A percentile compares a stretch with the other conserved stretches of the same genome.
phyloP scores from a whole-genome alignment of 108 stramenopile genomes.

The Nitzschia palea region DNA sequence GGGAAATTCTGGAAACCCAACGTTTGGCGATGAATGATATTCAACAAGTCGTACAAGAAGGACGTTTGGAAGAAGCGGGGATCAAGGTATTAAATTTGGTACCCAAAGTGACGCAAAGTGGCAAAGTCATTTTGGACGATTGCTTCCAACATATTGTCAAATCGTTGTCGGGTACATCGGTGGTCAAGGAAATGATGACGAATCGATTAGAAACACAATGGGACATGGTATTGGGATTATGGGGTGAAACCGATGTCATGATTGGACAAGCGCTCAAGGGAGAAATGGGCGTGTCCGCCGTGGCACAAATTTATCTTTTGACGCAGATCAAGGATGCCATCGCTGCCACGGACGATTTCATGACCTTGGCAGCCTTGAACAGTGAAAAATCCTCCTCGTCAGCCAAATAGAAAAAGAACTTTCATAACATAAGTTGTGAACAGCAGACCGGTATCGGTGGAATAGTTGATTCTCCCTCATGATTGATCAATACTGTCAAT shows the following conservation, averaged over 20 bases:
- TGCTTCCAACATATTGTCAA: no score
- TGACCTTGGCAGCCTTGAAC: constrained; percentile 22
- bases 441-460: no score
- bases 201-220: constrained; percentile 48
- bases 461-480: no score
- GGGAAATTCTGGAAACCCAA: constrained; percentile 44
- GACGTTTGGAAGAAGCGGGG: constrained; percentile 59
- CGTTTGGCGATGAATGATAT: constrained; percentile 37
- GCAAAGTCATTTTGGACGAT: not conserved
- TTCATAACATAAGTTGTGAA: no score
- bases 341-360: constrained; percentile 54
- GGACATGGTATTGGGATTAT: constrained; percentile 43
- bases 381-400: no score
- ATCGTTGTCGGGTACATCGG: constrained; percentile 9
- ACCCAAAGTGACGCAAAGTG: constrained; percentile 45
- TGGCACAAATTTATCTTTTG: constrained; percentile 75
- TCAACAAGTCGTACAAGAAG: constrained; percentile 45
- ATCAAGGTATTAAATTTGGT: constrained; percentile 59
- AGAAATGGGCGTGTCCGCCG: constrained; percentile 58
- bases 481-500: no score
- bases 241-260: constrained; percentile 58
- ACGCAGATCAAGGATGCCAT: constrained; percentile 38
- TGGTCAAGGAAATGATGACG: constrained; percentile 47
- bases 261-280: constrained; percentile 80
- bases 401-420: no score